Evolutionary conservation across 139 green algal genomes (phyloP), one percentile per base, ranked within the genome.

Genomic region (Deuterostichococcus epilithicus): DNA sequence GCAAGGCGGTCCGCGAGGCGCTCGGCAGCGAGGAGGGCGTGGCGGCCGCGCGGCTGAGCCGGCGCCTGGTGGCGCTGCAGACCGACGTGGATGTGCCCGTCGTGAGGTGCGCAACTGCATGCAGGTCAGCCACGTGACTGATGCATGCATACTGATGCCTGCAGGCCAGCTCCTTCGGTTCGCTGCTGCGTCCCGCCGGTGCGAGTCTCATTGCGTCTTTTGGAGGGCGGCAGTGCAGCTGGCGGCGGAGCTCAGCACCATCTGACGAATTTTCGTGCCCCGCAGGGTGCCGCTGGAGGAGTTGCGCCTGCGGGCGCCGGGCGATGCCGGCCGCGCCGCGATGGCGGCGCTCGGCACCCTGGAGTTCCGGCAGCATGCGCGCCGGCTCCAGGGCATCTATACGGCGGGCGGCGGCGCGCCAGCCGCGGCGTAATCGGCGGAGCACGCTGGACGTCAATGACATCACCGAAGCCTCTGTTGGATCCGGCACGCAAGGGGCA

Each of bases 31-130:
- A 67, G 39, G 83, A 84, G 71, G 86, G 80, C 30, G 38, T 36
- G 1, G 76, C 77, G 13, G 78, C 81, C 20, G 89, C 88, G 22
- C 76, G 58, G 58, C 82, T 93, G n/a, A 83, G 78, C 67, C 84
- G 78, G 70, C 58, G 84, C 39, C 76, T 93, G 33, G 86, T 93
- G 10, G 80, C 76, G 42, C 86, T 93, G 18, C 71, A 75, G 34
- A 88, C 81, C 8, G 73, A 80, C n/a, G 68, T 93, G 32, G 78
- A 88, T 44, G 36, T 84, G 2, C 88, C 88, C 15, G 75, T 85
- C 22, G 38, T 91, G 22, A 73, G 84, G 52, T 76, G 68, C 69
- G 74, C 26, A 32, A n/a, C n/a, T 26, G 28, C 22, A 74, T 70
- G 37, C 59, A 42, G 68, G 1, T 4, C 30, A 1, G 8, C 23